phyloP scores from a whole-genome alignment of 2,329 filamentous ascomycete species.

The Penicillium psychrosexuale region DNA sequence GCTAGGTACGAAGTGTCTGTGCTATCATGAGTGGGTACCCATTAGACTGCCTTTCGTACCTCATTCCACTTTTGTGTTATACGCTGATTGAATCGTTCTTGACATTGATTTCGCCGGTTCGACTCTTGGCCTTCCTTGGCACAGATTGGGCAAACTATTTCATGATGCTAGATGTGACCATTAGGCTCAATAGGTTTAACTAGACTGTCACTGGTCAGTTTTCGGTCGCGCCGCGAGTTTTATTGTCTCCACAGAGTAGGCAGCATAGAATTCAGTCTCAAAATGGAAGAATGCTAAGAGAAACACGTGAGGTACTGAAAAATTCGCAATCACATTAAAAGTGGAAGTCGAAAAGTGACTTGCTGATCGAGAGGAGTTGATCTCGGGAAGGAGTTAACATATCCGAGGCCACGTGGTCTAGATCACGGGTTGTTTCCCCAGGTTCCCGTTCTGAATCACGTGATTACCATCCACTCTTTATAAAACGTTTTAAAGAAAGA shows the following conservation, averaged over 20 bases:
- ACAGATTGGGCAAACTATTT: accelerated
- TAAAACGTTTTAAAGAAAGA: not conserved
- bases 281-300: not conserved
- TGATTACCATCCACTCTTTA: not conserved
- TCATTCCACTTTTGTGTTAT: not conserved
- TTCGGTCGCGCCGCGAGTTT: not conserved
- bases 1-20: not conserved
- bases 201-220: not conserved
- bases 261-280: not conserved
- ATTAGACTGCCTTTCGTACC: not conserved
- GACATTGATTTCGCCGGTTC: not conserved
- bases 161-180: not conserved
- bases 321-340: not conserved
- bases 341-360: not conserved
- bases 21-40: not conserved
- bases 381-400: too few relatives aligned
- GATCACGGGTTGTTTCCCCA: not conserved
- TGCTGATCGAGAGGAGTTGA: not conserved
- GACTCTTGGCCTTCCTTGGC: not conserved
- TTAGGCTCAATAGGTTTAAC: not conserved
- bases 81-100: not conserved
- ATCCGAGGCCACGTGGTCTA: not conserved
- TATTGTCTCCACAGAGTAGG: not conserved
- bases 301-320: too few relatives aligned
- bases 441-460: not conserved